These are phyloP conservation scores for Neurospora sp. DNA, from an alignment of 495 filamentous ascomycete species.

Conservation along the genomic window DNA sequence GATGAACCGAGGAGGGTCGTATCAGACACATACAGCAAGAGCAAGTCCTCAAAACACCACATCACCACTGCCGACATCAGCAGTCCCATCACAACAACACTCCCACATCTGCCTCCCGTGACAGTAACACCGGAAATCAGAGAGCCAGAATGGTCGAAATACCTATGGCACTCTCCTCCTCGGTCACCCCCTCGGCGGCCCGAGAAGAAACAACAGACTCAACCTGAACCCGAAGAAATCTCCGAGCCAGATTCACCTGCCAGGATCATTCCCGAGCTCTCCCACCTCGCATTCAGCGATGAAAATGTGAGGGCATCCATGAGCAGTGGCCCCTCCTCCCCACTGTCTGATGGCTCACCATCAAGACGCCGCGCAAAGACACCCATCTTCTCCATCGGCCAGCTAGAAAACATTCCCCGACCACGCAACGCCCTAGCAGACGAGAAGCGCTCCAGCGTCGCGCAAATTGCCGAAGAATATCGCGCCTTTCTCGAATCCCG, in stretches of 20 bases:
- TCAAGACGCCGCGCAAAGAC: slow-evolving; percentile 33
- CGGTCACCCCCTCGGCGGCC: not conserved
- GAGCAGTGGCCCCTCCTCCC: slow-evolving; percentile 8
- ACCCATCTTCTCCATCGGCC: slow-evolving; percentile 31
- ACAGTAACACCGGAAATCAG: slow-evolving; percentile 13
- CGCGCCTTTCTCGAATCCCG: slow-evolving; percentile 29
- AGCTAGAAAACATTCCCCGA: slow-evolving; percentile 24
- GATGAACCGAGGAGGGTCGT: slow-evolving; percentile 5
- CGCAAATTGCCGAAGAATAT: slow-evolving; percentile 39
- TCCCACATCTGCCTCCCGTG: slow-evolving; percentile 8
- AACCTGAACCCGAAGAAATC: slow-evolving; percentile 5
- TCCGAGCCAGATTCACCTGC: slow-evolving; percentile 12
- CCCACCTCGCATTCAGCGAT: slow-evolving; percentile 23
- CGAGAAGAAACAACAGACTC: not conserved
- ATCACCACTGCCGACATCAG: slow-evolving; percentile 4
- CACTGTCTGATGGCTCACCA: slow-evolving; percentile 2
- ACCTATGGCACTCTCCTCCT: slow-evolving; percentile 20
- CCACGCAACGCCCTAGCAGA: slow-evolving; percentile 14
- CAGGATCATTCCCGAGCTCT: slow-evolving; percentile 30
- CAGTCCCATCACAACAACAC: not conserved
- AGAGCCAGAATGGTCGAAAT: slow-evolving; percentile 27
- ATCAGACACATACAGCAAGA: slow-evolving; percentile 13
- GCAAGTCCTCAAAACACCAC: slow-evolving; percentile 13
- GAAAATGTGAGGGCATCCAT: not conserved
- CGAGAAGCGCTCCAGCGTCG: slow-evolving; percentile 25